Percentiles rank a stretch among this genome's conserved stretches.
Evolutionary conservation across 257 asterid species (phyloP).

Genomic region (Forsythia suspensa): DNA sequence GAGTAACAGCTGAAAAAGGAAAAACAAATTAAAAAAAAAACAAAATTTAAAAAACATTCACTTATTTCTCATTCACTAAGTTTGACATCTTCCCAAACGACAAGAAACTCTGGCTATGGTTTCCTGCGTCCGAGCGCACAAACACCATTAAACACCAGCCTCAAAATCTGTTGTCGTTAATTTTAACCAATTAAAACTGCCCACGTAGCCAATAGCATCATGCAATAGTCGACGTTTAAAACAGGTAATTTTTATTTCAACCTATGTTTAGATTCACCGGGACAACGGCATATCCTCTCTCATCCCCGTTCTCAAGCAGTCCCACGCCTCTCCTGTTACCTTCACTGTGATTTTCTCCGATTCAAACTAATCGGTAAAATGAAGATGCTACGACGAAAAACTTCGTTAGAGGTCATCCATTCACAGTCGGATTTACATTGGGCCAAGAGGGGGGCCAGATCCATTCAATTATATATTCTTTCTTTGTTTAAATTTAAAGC

Average conservation of each 20-base stretch:
- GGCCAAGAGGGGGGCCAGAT: too few species aligned
- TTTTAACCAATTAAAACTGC: not conserved
- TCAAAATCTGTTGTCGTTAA: not conserved
- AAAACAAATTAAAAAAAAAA: too few species aligned
- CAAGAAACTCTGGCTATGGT: not conserved
- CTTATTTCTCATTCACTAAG: not conserved
- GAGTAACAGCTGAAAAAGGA: too few species aligned
- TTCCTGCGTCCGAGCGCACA: not conserved
- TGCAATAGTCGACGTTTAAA: not conserved
- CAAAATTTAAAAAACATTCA: too few species aligned
- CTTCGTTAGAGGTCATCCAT: too few species aligned
- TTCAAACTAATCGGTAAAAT: not conserved
- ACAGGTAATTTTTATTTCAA: not conserved
- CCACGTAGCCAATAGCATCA: constrained; percentile 10
- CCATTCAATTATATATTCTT: too few species aligned
- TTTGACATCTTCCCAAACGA: not conserved
- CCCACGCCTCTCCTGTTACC: constrained; percentile 10
- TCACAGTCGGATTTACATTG: too few species aligned
- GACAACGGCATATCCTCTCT: not conserved
- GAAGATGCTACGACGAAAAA: too few species aligned
- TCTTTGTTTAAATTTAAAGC: too few species aligned
- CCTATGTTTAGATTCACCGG: too few species aligned
- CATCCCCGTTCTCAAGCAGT: not conserved
- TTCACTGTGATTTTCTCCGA: constrained; percentile 19
- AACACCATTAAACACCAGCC: constrained; percentile 21